Base-by-base conservation (phyloP, 148 eudicot species). In the Chenopodium suecicum region DNA sequence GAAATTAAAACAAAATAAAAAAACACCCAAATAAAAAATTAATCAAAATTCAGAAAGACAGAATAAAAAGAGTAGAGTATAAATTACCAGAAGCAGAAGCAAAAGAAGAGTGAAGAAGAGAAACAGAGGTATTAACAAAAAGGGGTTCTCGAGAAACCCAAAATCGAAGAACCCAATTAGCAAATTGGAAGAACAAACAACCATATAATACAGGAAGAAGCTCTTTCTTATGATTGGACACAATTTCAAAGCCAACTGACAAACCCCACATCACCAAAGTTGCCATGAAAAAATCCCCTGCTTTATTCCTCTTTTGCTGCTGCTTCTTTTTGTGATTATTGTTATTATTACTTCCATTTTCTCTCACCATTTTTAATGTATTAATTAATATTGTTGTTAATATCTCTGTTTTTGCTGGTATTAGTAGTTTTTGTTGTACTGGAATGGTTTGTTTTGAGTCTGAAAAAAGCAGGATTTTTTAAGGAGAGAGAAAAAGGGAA, bases 41-140 rank as follows among this genome's bases (percentile, higher is more conserved):
- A 82, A 11, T 0, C 48, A 17, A 79, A 6, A 41, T 41, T 41
- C 44, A 41, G 44, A 41, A 41, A 41, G 8, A 41, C 44, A 5
- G 44, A 76, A n/a, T 4, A 23, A 70, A 25, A 34, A 9, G 25
- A 41, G 62, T 23, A 31, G 4, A 46, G 41, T 70, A 50, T 73
- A 44, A 29, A 23, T 4, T n/a, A 94, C 98, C 98, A 69, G 91
- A 87, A 73, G 88, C 86, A 79, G 98, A 95, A 84, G 92, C 84
- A 63, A 92, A 76, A 63, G 89, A 87, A 60, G 98, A 93, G 82
- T 95, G 98, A 48, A 95, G 87, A 56, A 95, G 97, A 83, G 98
- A 93, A 65, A 95, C 94, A 64, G 86, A 85, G 23, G 98, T 95
- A 77, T 95, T 95, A 77, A 95, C 92, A 60, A 88, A 83, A 56